Conservation (phyloP, 202 grass and related monocot genomes). For the Elaeis oleifera region DNA sequence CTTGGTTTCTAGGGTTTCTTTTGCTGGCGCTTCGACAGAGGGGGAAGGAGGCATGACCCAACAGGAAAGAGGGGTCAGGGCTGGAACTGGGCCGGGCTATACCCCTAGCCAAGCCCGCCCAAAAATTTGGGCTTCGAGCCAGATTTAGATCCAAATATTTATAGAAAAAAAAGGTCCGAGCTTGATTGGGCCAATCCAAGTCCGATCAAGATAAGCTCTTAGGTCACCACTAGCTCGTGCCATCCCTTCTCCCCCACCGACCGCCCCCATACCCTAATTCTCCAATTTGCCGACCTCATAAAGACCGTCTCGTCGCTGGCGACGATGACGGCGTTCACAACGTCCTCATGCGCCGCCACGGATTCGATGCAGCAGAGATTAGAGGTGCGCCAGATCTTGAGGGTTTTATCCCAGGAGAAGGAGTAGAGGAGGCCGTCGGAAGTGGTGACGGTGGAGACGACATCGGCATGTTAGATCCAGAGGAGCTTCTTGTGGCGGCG, state of each 20-base stretch:
- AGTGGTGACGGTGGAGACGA: constrained; percentile 36
- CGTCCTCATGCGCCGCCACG: constrained; percentile 63
- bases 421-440: constrained; percentile 70
- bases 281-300: constrained; percentile 65
- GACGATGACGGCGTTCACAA: constrained; percentile 60
- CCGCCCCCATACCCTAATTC: constrained; percentile 54
- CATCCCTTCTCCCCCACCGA: constrained; percentile 7
- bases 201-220: too few species aligned
- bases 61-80: too few species aligned
- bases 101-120: too few species aligned
- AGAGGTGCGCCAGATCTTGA: constrained; percentile 67
- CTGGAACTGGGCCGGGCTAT: too few species aligned
- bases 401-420: constrained; percentile 87
- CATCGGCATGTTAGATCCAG: constrained; percentile 65
- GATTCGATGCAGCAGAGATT: constrained; percentile 77
- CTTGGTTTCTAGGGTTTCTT: too few species aligned
- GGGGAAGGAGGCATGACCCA: too few species aligned
- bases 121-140: too few species aligned
- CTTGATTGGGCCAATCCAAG: too few species aligned
- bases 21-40: too few species aligned
- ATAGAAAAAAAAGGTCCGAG: too few species aligned
- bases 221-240: constrained; percentile 39
- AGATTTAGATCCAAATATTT: too few species aligned
- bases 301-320: constrained; percentile 59
- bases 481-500: constrained; percentile 55